phyloP scores from a whole-genome alignment of 139 green algal genomes.

The Chloropicon primus region DNA sequence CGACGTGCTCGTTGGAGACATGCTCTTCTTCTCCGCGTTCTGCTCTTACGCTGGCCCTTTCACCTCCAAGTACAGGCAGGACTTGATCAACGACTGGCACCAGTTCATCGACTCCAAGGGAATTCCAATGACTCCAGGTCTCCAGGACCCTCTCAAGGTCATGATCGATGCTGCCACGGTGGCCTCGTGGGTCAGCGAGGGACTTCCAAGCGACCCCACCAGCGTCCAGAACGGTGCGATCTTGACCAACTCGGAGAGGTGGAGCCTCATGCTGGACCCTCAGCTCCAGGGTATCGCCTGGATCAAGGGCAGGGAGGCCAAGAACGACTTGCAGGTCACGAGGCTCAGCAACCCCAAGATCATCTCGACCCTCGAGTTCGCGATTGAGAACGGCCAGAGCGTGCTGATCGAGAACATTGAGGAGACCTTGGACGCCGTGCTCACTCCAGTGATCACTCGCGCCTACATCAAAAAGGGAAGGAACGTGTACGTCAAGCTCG shows the following conservation, averaged over 20 bases:
- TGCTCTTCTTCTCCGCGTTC: slow-evolving; percentile 55
- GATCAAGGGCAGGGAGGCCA: slow-evolving; percentile 72
- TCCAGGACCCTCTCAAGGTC: slow-evolving; percentile 50
- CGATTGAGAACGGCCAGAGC: slow-evolving; percentile 56
- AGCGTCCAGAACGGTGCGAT: slow-evolving; percentile 66
- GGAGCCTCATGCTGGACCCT: slow-evolving; percentile 73
- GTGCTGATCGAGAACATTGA: slow-evolving; percentile 81
- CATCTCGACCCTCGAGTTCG: slow-evolving; percentile 54
- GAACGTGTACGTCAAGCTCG: slow-evolving; percentile 62
- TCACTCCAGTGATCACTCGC: slow-evolving; percentile 68
- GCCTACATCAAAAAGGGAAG: slow-evolving; percentile 76
- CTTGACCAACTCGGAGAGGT: slow-evolving; percentile 62
- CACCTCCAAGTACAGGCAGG: slow-evolving; percentile 49
- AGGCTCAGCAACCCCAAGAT: slow-evolving; percentile 62
- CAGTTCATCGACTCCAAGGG: slow-evolving; percentile 49
- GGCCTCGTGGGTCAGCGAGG: slow-evolving; percentile 54
- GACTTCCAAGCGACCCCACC: slow-evolving; percentile 57
- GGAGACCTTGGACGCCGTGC: slow-evolving; percentile 67
- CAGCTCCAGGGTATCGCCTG: slow-evolving; percentile 74
- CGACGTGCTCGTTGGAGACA: slow-evolving; percentile 50
- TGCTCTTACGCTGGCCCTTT: slow-evolving; percentile 60
- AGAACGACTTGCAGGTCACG: slow-evolving; percentile 59
- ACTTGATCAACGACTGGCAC: slow-evolving; percentile 50
- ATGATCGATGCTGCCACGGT: slow-evolving; percentile 63
- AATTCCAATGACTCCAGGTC: slow-evolving; percentile 62